These are phyloP conservation scores for Oropetium thomaeum DNA, from an alignment of 176 grass and related monocot genomes.

Conservation along the genomic window DNA sequence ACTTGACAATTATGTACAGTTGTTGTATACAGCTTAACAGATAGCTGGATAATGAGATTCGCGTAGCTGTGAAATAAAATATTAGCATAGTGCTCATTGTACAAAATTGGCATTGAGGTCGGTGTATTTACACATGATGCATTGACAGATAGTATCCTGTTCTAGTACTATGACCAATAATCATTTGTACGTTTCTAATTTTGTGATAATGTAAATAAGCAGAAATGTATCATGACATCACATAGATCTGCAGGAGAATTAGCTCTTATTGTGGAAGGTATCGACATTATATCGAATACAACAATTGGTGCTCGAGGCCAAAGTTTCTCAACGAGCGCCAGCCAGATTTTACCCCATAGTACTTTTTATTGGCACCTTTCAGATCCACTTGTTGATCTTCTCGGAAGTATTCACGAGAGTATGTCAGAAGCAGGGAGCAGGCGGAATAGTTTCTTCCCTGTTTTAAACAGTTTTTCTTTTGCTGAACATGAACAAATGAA, in stretches of 20 bases:
- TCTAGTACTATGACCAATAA: slow-evolving; percentile 1
- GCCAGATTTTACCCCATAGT: slow-evolving; percentile 52
- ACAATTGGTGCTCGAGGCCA: slow-evolving; percentile 42
- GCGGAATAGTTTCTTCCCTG: slow-evolving; percentile 58
- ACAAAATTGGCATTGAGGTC: background rate
- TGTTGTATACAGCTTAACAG: background rate
- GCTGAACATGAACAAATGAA: slow-evolving; percentile 52
- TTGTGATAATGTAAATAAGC: slow-evolving; percentile 20
- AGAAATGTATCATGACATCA: slow-evolving; percentile 29
- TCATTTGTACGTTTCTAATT: background rate
- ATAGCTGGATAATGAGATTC: background rate
- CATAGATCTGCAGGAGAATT: slow-evolving; percentile 71
- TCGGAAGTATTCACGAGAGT: slow-evolving; percentile 82
- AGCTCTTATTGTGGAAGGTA: slow-evolving; percentile 68
- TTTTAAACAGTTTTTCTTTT: slow-evolving; percentile 70
- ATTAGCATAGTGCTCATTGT: background rate
- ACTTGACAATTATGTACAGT: background rate
- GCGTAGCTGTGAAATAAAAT: background rate
- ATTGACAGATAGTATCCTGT: background rate
- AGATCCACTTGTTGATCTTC: slow-evolving; percentile 77
- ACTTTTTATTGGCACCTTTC: slow-evolving; percentile 64
- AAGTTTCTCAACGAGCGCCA: slow-evolving; percentile 46
- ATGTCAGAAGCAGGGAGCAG: slow-evolving; percentile 60
- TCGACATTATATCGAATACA: slow-evolving; percentile 38
- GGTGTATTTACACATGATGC: background rate